Evolutionary conservation across 176 grass and related monocot genomes (phyloP).

Genomic region (Bothriochloa decipiens): DNA sequence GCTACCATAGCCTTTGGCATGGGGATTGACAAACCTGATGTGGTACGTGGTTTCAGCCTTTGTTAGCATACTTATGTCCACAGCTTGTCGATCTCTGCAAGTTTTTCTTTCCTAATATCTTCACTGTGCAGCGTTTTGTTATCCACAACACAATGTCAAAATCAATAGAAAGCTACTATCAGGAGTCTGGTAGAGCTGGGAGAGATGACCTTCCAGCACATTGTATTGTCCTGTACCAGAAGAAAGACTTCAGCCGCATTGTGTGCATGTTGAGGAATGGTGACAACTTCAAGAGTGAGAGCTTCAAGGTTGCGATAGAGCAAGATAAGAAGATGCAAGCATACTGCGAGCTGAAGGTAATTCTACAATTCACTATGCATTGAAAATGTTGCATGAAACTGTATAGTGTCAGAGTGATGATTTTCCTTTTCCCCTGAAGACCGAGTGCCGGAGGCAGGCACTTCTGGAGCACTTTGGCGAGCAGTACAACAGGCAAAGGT

Average conservation of each 20-base stretch:
- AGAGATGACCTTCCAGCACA: slow-evolving; percentile 70
- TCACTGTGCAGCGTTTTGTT: slow-evolving; percentile 65
- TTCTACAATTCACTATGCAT: neutral
- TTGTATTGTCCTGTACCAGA: slow-evolving; percentile 75
- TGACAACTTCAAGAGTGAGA: slow-evolving; percentile 54
- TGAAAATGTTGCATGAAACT: neutral
- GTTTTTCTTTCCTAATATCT: slow-evolving; percentile 24
- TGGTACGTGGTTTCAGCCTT: slow-evolving; percentile 48
- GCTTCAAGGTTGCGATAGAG: slow-evolving; percentile 74
- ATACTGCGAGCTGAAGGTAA: slow-evolving; percentile 95
- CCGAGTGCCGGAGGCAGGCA: slow-evolving; percentile 74
- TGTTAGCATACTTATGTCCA: neutral
- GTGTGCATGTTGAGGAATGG: slow-evolving; percentile 83
- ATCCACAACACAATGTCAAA: slow-evolving; percentile 90
- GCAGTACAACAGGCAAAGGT: slow-evolving; percentile 58
- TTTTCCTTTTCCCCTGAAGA: slow-evolving; percentile 41
- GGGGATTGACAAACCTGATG: slow-evolving; percentile 94
- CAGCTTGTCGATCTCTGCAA: neutral
- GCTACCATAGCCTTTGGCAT: slow-evolving; percentile 98
- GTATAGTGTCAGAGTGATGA: neutral
- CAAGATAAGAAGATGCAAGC: slow-evolving; percentile 93
- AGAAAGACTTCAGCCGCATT: slow-evolving; percentile 84
- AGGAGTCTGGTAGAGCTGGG: slow-evolving; percentile 87
- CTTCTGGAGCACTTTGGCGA: slow-evolving; percentile 89
- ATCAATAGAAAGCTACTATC: slow-evolving; percentile 95